These are phyloP conservation scores for Mallotus nudiflorus DNA, from an alignment of 345 rosid species.

Conservation along the genomic window DNA sequence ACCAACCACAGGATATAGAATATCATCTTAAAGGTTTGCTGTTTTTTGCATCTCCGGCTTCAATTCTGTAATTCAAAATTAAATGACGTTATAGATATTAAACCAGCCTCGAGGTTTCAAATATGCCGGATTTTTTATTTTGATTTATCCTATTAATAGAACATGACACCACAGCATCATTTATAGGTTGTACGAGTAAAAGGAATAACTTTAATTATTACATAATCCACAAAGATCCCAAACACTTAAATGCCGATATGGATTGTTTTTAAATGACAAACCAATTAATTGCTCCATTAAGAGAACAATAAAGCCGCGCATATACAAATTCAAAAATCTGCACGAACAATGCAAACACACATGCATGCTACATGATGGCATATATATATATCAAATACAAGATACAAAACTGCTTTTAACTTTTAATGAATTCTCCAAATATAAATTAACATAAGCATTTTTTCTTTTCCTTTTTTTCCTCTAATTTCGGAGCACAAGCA, in stretches of 20 bases:
- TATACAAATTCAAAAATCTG: neutral
- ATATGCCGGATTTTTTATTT: neutral
- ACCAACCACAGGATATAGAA: neutral
- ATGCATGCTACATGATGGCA: neutral
- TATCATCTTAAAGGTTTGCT: neutral
- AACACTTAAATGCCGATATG: neutral
- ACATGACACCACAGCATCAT: neutral
- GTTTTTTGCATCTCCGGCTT: neutral
- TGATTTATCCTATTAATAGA: neutral
- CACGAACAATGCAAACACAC: neutral
- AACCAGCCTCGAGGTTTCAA: neutral
- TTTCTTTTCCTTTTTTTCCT: no score
- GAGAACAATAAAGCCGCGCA: neutral
- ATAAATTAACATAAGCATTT: no score
- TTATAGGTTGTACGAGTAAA: neutral
- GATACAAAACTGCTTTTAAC: no score
- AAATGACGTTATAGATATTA: slow-evolving; percentile 3
- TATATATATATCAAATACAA: no score
- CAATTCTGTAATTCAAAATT: neutral
- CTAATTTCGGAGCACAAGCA: no score
- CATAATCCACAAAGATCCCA: neutral
- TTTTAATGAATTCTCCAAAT: no score
- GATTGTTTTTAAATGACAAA: slow-evolving; percentile 1
- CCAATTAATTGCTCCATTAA: neutral
- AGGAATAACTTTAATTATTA: slow-evolving; percentile 4